phyloP scores from a whole-genome alignment of 1,284 basidiomycete genomes.

The Flammula alnicola region DNA sequence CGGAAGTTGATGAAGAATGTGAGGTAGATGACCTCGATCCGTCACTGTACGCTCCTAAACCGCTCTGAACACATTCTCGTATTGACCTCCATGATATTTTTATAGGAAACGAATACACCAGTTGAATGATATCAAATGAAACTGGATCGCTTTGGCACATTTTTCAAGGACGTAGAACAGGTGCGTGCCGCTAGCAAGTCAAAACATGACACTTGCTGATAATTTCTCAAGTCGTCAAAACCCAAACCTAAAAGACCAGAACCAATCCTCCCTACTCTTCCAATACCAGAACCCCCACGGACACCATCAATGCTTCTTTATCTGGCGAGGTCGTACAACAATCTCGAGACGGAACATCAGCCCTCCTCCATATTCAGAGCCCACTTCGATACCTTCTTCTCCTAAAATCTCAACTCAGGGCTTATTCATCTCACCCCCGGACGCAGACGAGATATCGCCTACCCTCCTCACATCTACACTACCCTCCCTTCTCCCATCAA shows the following conservation, averaged over 20 bases:
- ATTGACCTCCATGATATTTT: background rate
- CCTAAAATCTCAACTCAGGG: conserved; percentile 29
- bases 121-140: conserved; percentile 51
- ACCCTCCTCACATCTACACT: conserved; percentile 27
- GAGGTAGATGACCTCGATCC: conserved; percentile 51
- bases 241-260: conserved; percentile 31
- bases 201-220: conserved; percentile 9
- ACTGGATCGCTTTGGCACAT: conserved; percentile 57
- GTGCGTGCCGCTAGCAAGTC: conserved; percentile 36
- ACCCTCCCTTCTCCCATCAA: conserved; percentile 29
- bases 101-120: conserved; percentile 44
- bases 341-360: conserved; percentile 9
- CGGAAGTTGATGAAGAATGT: conserved; percentile 61
- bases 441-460: conserved; percentile 29
- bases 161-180: conserved; percentile 53
- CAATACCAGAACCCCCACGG: conserved; percentile 25
- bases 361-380: conserved; percentile 4
- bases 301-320: background rate
- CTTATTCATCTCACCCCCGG: conserved; percentile 39
- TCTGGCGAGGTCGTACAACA: background rate
- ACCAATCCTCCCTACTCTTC: conserved; percentile 37
- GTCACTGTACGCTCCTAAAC: conserved; percentile 45
- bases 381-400: conserved; percentile 8
- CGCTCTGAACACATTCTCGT: background rate
- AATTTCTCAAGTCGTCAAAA: conserved; percentile 41